Evolutionary conservation across 352 stramenopile genomes (phyloP).

Genomic region (Pythium monospermum): DNA sequence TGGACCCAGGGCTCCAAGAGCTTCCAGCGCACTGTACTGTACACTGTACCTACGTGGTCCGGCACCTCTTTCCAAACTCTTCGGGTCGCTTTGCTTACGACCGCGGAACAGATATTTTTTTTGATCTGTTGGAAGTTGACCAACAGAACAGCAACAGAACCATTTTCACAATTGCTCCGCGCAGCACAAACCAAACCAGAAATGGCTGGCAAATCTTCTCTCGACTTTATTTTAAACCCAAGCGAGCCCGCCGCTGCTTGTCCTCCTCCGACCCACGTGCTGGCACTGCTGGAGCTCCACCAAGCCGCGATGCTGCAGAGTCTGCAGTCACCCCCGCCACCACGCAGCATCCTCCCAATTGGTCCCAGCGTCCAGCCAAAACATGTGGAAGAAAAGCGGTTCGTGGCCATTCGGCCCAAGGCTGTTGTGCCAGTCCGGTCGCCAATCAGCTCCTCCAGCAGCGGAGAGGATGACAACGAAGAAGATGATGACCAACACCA

Average conservation of each 20-base stretch:
- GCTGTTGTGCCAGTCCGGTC: not conserved
- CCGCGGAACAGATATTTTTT: too few species aligned
- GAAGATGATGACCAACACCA: not conserved
- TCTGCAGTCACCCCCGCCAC: not conserved
- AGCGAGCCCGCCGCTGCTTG: too few species aligned
- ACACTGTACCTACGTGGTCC: too few species aligned
- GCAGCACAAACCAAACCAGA: too few species aligned
- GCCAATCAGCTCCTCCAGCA: conserved; percentile 1
- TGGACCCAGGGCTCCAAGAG: too few species aligned
- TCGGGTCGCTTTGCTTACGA: too few species aligned
- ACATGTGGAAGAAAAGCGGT: conserved; percentile 15
- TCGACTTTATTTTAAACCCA: conserved; percentile 21
- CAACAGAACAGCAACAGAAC: too few species aligned
- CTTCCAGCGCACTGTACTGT: too few species aligned
- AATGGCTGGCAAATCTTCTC: conserved; percentile 14
- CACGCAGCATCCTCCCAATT: not conserved
- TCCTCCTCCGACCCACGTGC: too few species aligned
- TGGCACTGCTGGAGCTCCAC: conserved; percentile 13
- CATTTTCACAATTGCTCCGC: too few species aligned
- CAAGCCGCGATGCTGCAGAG: not conserved
- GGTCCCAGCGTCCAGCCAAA: not conserved
- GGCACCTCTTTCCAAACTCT: too few species aligned
- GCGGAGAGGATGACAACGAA: conserved; percentile 7
- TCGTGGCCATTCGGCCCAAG: conserved; percentile 18
- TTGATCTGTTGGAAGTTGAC: too few species aligned